phyloP scores from a whole-genome alignment of 1,139 yeast genomes.

The Yamadazyma oceani region DNA sequence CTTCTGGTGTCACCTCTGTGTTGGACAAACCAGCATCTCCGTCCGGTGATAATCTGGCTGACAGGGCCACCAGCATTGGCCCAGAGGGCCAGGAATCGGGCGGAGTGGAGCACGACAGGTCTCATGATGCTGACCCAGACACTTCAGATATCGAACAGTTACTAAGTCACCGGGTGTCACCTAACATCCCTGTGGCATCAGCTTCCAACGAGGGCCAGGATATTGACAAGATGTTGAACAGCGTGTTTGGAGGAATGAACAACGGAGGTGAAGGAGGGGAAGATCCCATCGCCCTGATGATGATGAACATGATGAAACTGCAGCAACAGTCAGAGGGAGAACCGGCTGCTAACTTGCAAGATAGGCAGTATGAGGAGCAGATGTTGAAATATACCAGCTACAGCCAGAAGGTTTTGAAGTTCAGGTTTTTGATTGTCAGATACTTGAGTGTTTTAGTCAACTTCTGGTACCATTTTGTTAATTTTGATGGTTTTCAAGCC shows the following conservation, averaged over 20 bases:
- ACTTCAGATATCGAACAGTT: constrained; percentile 19
- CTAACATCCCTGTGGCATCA: constrained; percentile 8
- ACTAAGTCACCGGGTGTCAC: constrained; percentile 15
- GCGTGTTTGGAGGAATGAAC: constrained; percentile 25
- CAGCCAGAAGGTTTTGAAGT: constrained; percentile 34
- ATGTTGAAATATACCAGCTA: constrained; percentile 32
- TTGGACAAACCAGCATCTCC: constrained; percentile 30
- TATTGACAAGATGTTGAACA: constrained; percentile 38
- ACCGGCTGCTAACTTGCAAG: constrained; percentile 19
- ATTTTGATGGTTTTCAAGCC: constrained; percentile 26
- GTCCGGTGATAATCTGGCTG: no score
- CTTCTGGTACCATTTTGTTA: constrained; percentile 36
- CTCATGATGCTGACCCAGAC: constrained; percentile 18
- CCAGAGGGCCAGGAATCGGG: no score
- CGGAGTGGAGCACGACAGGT: no score
- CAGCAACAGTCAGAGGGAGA: constrained; percentile 13
- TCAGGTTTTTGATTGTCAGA: constrained; percentile 34
- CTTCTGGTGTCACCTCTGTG: constrained; percentile 32
- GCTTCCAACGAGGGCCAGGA: constrained; percentile 14
- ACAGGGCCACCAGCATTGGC: no score
- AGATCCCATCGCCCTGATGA: constrained; percentile 34
- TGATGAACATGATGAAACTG: constrained; percentile 26
- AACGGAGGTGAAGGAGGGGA: constrained; percentile 8
- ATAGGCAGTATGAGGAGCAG: constrained; percentile 30
- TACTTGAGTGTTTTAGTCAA: constrained; percentile 26